Conservation (phyloP, 345 rosid species). For the Theobroma cacao region DNA sequence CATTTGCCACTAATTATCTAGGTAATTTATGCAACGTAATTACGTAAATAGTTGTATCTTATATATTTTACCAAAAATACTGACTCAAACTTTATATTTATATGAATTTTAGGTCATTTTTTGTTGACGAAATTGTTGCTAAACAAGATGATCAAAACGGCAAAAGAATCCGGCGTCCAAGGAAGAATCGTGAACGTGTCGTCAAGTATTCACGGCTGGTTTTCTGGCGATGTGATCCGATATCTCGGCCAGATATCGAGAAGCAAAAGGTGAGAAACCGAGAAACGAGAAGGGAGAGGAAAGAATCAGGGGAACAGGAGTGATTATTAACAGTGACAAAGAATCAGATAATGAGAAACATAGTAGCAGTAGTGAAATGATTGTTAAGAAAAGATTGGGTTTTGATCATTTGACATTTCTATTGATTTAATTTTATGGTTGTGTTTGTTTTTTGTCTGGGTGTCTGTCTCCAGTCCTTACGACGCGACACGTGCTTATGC, state of each 20-base stretch:
- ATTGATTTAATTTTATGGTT: neutral
- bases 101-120: conserved; percentile 65
- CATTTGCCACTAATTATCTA: conserved; percentile 91
- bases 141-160: conserved; percentile 73
- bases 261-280: conserved; percentile 48
- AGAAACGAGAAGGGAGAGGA: neutral
- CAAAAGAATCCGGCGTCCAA: conserved; percentile 54
- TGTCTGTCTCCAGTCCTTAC: conserved; percentile 49
- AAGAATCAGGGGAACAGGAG: neutral
- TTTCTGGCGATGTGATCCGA: conserved; percentile 73
- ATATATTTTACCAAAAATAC: neutral
- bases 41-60: neutral
- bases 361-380: neutral
- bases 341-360: neutral
- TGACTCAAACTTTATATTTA: neutral
- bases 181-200: conserved; percentile 90
- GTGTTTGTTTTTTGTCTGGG: conserved; percentile 10
- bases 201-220: conserved; percentile 85
- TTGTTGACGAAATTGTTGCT: conserved; percentile 68
- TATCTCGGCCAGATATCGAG: conserved; percentile 67
- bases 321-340: neutral
- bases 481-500: conserved; percentile 98
- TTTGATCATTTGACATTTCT: conserved; percentile 30
- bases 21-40: conserved; percentile 37
- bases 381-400: neutral